Evolutionary conservation across 495 filamentous ascomycete species (phyloP).

Genomic region (Hyaloscypha finlandica): DNA sequence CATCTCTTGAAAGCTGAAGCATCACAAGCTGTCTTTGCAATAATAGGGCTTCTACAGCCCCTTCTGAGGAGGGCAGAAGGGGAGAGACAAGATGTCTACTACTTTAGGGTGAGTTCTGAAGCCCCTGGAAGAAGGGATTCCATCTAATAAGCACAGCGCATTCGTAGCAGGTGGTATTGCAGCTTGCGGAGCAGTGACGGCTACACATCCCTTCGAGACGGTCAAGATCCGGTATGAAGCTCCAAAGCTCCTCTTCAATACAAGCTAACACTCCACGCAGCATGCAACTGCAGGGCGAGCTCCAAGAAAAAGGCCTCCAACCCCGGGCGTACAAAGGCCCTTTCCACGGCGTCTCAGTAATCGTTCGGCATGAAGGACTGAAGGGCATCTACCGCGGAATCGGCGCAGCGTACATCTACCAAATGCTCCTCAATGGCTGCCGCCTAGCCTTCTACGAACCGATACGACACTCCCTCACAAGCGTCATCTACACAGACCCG

Average conservation of each 20-base stretch:
- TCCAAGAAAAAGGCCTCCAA: conserved; percentile 81
- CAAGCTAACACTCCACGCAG: conserved; percentile 43
- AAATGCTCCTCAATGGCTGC: conserved; percentile 94
- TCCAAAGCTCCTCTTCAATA: conserved; percentile 7
- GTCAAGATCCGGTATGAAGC: conserved; percentile 87
- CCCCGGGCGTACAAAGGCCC: conserved; percentile 90
- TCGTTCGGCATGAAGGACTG: conserved; percentile 87
- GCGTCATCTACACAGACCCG: conserved; percentile 66
- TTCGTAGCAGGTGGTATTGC: conserved; percentile 97
- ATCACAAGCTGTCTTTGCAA: conserved; percentile 25
- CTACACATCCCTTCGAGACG: conserved; percentile 97
- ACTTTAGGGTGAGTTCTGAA: conserved; percentile 30
- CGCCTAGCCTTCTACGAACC: conserved; percentile 98
- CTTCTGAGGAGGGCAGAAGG: conserved; percentile 28
- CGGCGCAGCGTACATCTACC: conserved; percentile 93
- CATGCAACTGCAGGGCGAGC: conserved; percentile 94
- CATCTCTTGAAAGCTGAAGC: background rate
- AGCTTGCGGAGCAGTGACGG: conserved; percentile 95
- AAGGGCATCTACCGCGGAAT: conserved; percentile 86
- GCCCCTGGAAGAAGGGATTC: background rate
- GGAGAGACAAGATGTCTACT: conserved; percentile 30
- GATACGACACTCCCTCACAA: conserved; percentile 68
- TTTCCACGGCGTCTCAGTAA: conserved; percentile 87
- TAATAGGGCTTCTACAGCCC: conserved; percentile 11
- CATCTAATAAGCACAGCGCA: conserved; percentile 41